Conservation (phyloP, 306 rosid genomes). For the Phaseolus lunatus region DNA sequence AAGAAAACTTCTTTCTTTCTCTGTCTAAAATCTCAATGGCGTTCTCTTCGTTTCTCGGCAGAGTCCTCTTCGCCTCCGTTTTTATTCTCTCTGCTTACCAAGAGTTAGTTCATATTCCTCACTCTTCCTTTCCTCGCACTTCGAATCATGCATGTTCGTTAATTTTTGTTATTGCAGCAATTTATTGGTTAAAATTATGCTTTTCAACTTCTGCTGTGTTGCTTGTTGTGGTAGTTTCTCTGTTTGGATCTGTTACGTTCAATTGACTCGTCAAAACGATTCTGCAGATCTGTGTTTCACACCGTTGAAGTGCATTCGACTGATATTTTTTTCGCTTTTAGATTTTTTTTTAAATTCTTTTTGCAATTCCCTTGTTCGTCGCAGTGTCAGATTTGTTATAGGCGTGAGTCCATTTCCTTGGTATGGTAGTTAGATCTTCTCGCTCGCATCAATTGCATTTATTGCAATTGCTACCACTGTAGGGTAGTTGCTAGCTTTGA, state of each 20-base stretch:
- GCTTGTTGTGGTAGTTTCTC: slow-evolving; percentile 21
- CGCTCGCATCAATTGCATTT: background rate
- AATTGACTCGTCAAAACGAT: slow-evolving; percentile 5
- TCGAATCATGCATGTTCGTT: background rate
- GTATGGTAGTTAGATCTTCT: slow-evolving; percentile 12
- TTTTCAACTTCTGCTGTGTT: slow-evolving; percentile 6
- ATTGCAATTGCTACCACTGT: background rate
- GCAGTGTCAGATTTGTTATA: background rate
- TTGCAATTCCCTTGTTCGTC: background rate
- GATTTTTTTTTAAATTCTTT: background rate
- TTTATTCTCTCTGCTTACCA: slow-evolving; percentile 71
- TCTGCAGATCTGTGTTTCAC: slow-evolving; percentile 45
- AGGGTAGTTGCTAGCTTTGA: background rate
- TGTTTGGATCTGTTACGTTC: slow-evolving; percentile 51
- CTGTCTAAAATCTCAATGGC: slow-evolving; percentile 48
- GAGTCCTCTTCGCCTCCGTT: slow-evolving; percentile 67
- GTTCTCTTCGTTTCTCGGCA: slow-evolving; percentile 65
- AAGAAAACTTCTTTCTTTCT: slow-evolving; percentile 16
- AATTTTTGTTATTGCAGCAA: background rate
- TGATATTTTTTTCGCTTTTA: background rate
- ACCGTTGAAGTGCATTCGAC: slow-evolving; percentile 13
- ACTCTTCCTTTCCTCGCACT: background rate
- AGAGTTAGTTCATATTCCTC: slow-evolving; percentile 51
- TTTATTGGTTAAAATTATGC: background rate
- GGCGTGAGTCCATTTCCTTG: slow-evolving; percentile 9